Conservation (phyloP, 768 basidiomycete species). For the Mycena haematopus region DNA sequence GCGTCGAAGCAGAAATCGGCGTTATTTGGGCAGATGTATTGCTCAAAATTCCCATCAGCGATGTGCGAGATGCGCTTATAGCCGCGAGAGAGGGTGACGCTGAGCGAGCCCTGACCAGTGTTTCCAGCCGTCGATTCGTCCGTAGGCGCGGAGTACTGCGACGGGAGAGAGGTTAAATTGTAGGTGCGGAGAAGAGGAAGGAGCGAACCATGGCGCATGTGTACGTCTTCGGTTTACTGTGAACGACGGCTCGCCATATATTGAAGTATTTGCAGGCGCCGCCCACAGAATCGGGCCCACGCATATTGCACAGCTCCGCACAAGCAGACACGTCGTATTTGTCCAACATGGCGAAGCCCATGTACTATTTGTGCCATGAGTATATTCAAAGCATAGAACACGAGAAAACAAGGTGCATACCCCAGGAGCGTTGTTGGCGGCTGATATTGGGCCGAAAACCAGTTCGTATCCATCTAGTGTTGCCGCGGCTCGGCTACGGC, state of each 20-base stretch:
- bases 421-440: conserved; percentile 32
- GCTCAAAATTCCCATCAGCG: conserved; percentile 26
- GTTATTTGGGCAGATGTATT: conserved; percentile 17
- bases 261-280: conserved; percentile 32
- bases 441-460: conserved; percentile 32
- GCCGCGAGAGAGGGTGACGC: conserved; percentile 28
- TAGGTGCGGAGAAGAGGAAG: not conserved
- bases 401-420: conserved; percentile 12
- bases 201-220: conserved; percentile 26
- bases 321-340: conserved; percentile 29
- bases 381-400: not conserved
- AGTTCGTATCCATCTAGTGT: conserved; percentile 26
- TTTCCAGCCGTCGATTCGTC: conserved; percentile 28
- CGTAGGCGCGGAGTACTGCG: conserved; percentile 24
- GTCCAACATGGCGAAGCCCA: conserved; percentile 28
- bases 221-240: conserved; percentile 21
- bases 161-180: not conserved
- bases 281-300: conserved; percentile 13
- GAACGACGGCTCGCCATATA: conserved; percentile 26
- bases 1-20: conserved; percentile 23
- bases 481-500: too few species aligned
- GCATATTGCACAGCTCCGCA: conserved; percentile 23
- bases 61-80: conserved; percentile 25
- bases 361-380: conserved; percentile 20
- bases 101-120: conserved; percentile 26